Conservation (phyloP, 2,329 filamentous ascomycete genomes). For the Arthrobotrys conoides region DNA sequence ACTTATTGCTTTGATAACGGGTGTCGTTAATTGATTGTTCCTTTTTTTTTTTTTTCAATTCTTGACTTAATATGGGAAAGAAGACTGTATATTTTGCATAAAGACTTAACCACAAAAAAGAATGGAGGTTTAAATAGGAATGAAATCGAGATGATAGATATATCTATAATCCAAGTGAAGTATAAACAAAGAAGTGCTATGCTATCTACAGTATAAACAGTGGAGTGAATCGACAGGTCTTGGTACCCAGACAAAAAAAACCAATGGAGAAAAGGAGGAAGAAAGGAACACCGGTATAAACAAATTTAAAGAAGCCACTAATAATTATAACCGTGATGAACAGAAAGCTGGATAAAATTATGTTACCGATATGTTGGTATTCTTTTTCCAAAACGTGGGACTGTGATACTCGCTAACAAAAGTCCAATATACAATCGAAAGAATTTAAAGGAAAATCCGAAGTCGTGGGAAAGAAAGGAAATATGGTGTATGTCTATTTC, state of each 20-base stretch:
- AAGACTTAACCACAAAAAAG: no score
- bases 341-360: not conserved
- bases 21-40: not conserved
- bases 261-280: not conserved
- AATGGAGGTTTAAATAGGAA: not conserved
- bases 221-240: not conserved
- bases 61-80: not conserved
- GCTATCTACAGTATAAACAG: conserved; percentile 14
- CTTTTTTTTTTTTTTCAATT: not conserved
- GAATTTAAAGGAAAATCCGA: conserved; percentile 59
- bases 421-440: conserved; percentile 19
- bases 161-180: not conserved
- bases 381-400: conserved; percentile 16
- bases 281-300: conserved; percentile 1
- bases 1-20: not conserved
- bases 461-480: conserved; percentile 27
- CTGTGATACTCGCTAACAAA: conserved; percentile 39
- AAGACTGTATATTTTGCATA: conserved; percentile 9
- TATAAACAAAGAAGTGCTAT: not conserved
- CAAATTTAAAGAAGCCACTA: not conserved
- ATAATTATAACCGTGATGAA: not conserved
- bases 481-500: conserved; percentile 72
- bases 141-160: not conserved
- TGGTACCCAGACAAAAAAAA: not conserved
- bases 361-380: conserved; percentile 3